These are phyloP conservation scores for Pythium phragmiticola DNA, from an alignment of 352 stramenopile species.

Conservation along the genomic window DNA sequence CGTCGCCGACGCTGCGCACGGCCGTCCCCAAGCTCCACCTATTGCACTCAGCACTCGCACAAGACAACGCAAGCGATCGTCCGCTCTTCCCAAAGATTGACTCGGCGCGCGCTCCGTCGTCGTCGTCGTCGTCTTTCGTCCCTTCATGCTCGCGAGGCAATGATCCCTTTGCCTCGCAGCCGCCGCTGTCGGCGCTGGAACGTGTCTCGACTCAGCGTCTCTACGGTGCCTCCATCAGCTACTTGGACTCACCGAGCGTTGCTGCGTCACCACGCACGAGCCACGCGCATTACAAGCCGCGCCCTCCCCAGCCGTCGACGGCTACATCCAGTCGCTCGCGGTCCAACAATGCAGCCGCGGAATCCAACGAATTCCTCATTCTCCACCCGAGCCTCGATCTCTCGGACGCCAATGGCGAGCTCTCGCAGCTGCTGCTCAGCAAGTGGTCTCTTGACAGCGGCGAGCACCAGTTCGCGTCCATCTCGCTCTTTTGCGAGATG, in stretches of 20 bases:
- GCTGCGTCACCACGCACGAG: not conserved
- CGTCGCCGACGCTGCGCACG: conserved; percentile 2
- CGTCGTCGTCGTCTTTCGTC: not conserved
- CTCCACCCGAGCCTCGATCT: conserved; percentile 59
- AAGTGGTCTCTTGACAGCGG: conserved; percentile 64
- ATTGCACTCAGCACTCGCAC: not conserved
- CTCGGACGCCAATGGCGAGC: conserved; percentile 52
- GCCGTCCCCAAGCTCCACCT: conserved; percentile 24
- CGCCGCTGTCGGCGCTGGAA: conserved; percentile 7
- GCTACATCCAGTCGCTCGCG: not conserved
- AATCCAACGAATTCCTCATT: conserved; percentile 44
- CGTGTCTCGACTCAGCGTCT: conserved; percentile 19
- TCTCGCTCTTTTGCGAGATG: conserved; percentile 75
- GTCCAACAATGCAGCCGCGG: conserved; percentile 11
- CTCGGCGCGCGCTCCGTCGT: not conserved
- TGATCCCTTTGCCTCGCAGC: conserved; percentile 14
- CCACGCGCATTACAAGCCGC: not conserved
- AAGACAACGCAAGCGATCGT: conserved; percentile 2
- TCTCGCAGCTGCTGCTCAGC: conserved; percentile 57
- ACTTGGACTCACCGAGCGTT: conserved; percentile 9
- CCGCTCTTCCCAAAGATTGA: conserved; percentile 21
- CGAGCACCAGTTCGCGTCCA: conserved; percentile 56
- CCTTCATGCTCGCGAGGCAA: conserved; percentile 6
- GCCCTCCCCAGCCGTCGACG: not conserved
- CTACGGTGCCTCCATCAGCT: conserved; percentile 14